Conservation (phyloP, 495 filamentous ascomycete genomes). For the Neurospora pannonica region DNA sequence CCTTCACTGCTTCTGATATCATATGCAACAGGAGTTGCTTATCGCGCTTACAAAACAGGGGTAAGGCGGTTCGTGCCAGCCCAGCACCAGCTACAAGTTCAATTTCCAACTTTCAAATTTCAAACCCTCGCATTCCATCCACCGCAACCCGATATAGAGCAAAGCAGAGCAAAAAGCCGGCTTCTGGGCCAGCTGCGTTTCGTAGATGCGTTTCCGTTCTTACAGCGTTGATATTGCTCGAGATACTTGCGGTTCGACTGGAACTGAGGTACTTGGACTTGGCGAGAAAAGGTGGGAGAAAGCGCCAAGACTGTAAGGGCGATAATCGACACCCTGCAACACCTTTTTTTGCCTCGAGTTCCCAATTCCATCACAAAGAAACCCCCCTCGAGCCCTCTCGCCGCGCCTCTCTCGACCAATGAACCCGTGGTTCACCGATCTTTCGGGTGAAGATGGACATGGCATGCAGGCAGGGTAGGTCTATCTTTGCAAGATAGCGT, state of each 20-base stretch:
- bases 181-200: not conserved
- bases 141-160: not conserved
- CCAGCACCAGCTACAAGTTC: not conserved
- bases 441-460: not conserved
- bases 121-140: not conserved
- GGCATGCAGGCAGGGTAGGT: not conserved
- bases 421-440: not conserved
- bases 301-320: too few species aligned
- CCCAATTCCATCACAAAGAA: not conserved
- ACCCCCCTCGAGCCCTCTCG: not conserved
- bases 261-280: not conserved
- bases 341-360: not conserved
- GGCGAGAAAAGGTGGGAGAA: too few species aligned
- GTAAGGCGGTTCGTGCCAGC: too few species aligned
- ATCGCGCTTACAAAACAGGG: too few species aligned
- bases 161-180: not conserved
- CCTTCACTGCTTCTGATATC: not conserved
- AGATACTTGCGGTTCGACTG: not conserved
- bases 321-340: not conserved
- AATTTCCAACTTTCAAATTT: not conserved
- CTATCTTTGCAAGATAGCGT: not conserved
- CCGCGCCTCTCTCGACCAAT: not conserved
- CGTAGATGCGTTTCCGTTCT: not conserved
- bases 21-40: too few species aligned
- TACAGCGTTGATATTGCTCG: not conserved